phyloP scores from a whole-genome alignment of 2,329 filamentous ascomycete genomes.

The Botryosphaeria dothidea region DNA sequence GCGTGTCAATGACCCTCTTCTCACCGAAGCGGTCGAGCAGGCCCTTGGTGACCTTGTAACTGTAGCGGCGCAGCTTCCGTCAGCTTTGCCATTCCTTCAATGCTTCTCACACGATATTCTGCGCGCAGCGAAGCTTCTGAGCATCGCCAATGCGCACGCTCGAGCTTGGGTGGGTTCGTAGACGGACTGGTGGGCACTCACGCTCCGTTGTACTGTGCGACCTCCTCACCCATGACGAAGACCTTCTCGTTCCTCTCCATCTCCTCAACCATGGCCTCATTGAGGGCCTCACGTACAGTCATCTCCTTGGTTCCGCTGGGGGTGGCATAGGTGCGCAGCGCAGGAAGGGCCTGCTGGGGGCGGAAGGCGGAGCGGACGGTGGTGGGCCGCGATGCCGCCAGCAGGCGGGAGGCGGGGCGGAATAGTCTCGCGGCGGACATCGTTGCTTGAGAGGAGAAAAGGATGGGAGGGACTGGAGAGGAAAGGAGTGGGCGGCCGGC shows the following conservation, averaged over 20 bases:
- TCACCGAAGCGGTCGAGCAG: constrained; percentile 96
- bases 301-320: constrained; percentile 77
- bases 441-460: not conserved
- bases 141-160: not conserved
- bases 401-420: constrained; percentile 63
- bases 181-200: constrained; percentile 41
- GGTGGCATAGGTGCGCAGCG: constrained; percentile 58
- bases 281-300: constrained; percentile 94
- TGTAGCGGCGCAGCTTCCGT: constrained; percentile 38
- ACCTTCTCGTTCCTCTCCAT: constrained; percentile 93
- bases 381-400: constrained; percentile 56
- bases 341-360: constrained; percentile 49
- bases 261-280: constrained; percentile 97
- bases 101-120: not conserved
- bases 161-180: not conserved
- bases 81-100: constrained; percentile 31
- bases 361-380: constrained; percentile 56
- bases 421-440: constrained; percentile 65
- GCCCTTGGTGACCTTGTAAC: constrained; percentile 99
- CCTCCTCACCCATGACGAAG: constrained; percentile 95
- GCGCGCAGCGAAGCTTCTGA: not conserved
- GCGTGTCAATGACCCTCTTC: constrained; percentile 95
- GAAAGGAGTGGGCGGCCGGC: constrained; percentile 2
- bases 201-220: constrained; percentile 99
- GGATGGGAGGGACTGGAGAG: not conserved